Percentiles rank a stretch among this genome's conserved stretches.
phyloP scores from a whole-genome alignment of 495 filamentous ascomycete species.

The Pseudomonodictys pantanalensis region DNA sequence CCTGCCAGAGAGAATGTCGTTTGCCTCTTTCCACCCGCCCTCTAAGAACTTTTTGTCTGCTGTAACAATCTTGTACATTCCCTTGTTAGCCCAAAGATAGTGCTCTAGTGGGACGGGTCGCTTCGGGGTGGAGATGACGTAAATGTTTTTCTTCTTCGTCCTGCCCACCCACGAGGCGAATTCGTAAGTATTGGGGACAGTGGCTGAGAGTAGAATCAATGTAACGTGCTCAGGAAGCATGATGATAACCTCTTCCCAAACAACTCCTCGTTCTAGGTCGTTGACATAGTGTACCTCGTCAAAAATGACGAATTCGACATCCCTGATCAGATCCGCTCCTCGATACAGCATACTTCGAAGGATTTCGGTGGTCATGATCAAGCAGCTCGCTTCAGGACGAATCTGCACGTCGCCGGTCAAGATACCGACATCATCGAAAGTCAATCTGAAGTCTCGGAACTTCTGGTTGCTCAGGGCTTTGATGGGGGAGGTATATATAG shows the following conservation, averaged over 20 bases:
- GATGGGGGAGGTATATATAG: conserved; percentile 98
- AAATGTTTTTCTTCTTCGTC: conserved; percentile 98
- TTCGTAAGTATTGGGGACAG: conserved; percentile 94
- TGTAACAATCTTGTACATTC: conserved; percentile 91
- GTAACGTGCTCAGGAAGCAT: conserved; percentile 98
- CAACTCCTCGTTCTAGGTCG: conserved; percentile 92
- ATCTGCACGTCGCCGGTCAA: conserved; percentile 98
- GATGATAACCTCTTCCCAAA: conserved; percentile 99
- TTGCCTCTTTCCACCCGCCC: conserved; percentile 91
- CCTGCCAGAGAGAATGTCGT: conserved; percentile 73
- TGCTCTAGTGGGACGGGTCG: conserved; percentile 93
- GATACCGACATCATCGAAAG: conserved; percentile 94
- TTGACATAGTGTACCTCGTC: conserved; percentile 99
- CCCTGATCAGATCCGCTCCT: conserved; percentile 90
- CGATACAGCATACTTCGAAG: conserved; percentile 96
- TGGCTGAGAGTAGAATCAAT: conserved; percentile 89
- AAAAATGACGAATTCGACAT: conserved; percentile 98
- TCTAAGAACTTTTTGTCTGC: conserved; percentile 86
- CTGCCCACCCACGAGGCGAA: conserved; percentile 98
- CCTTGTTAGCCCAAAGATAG: conserved; percentile 90
- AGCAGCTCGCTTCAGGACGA: conserved; percentile 92
- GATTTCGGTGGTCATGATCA: conserved; percentile 99
- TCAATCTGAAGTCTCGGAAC: conserved; percentile 86
- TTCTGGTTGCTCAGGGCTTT: conserved; percentile 99
- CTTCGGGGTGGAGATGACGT: conserved; percentile 96